Evolutionary conservation across 352 stramenopile species (phyloP), one percentile per base, ranked within the genome.

Genomic region (Pythium periplocum): DNA sequence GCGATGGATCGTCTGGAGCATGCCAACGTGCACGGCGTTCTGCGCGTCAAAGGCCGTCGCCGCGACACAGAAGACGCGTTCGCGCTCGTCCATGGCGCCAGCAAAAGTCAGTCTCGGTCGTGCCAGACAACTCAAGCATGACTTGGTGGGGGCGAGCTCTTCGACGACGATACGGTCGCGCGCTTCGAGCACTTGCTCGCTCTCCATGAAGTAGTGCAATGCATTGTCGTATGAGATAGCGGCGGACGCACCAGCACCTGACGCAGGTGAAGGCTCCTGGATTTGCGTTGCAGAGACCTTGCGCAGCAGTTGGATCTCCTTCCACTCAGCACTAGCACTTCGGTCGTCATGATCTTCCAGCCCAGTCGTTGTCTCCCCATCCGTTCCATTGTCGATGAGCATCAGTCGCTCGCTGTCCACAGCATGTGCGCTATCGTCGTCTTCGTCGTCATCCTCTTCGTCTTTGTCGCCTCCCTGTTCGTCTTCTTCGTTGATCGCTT

Each of bases 51-150:
- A 90, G 4, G 52, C 38, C 3, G 75, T 87, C 1, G 72, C 71
- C 31, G 77, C 76, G n/a, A 84, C 69, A 43, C 78, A 91, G 55
- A 89, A 92, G 2, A 93, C 69, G 5, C 81, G 74, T 50, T 94
- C 82, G 6, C 80, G 73, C 56, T 92, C 66, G 7, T 87, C 71
- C 7, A 73, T 61, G 6, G 79, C 73, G 4, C 66, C 68, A 45
- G 66, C 2, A 47, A 89, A 94, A 5, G 62, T 57, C 7, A 94
- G 57, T 3, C 66, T 65, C 31, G 76, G 78, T 1, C 72, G 70
- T 7, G 70, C 74, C 30, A 90, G 74, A 48, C 80, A 93, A 3
- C 62, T 59, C 17, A 90, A 77, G 45, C 82, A 90, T 1, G 79
- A 84, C 4, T 53, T 44, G 2, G 59, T 45, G n/a, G 48, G 38